Percentiles rank a stretch among this genome's conserved stretches.
Conservation (phyloP, 2,329 filamentous ascomycete species). For the Raffaelea arxii region DNA sequence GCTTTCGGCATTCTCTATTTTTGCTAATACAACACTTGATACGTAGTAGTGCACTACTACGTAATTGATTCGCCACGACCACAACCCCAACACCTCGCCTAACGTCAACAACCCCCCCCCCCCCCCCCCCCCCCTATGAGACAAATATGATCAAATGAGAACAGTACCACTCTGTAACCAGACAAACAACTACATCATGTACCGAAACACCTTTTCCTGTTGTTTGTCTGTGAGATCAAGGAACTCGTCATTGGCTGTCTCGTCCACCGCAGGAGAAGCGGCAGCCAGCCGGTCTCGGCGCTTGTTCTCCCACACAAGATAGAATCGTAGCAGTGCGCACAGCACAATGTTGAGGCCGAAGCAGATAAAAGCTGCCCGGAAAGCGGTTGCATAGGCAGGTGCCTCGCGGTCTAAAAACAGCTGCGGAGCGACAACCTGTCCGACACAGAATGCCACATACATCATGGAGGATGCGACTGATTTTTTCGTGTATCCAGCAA, state of each 20-base stretch:
- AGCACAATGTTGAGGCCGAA: constrained; percentile 33
- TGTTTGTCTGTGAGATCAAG: constrained; percentile 17
- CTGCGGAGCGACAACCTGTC: constrained; percentile 46
- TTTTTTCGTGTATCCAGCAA: constrained; percentile 44
- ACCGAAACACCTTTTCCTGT: constrained; percentile 14
- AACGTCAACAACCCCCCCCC: too few species aligned
- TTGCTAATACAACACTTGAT: too few species aligned
- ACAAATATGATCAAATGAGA: too few species aligned
- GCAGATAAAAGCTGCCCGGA: constrained; percentile 37
- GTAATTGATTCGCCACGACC: too few species aligned
- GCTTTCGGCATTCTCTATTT: too few species aligned
- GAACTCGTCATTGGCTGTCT: constrained; percentile 10
- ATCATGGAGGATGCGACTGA: constrained; percentile 46
- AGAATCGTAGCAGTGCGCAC: constrained; percentile 38
- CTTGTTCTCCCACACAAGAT: constrained; percentile 41
- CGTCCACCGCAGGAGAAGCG: neutral
- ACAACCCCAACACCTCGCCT: too few species aligned
- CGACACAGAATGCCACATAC: constrained; percentile 39
- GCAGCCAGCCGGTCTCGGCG: constrained; percentile 30
- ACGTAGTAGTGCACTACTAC: too few species aligned
- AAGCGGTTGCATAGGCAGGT: constrained; percentile 52
- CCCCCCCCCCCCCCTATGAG: too few species aligned
- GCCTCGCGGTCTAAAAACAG: constrained; percentile 46
- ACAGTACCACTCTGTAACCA: too few species aligned
- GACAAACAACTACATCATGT: constrained; percentile 8